These are phyloP conservation scores for Drechslerella coelobrocha DNA, from an alignment of 2,329 filamentous ascomycete genomes.

Conservation along the genomic window DNA sequence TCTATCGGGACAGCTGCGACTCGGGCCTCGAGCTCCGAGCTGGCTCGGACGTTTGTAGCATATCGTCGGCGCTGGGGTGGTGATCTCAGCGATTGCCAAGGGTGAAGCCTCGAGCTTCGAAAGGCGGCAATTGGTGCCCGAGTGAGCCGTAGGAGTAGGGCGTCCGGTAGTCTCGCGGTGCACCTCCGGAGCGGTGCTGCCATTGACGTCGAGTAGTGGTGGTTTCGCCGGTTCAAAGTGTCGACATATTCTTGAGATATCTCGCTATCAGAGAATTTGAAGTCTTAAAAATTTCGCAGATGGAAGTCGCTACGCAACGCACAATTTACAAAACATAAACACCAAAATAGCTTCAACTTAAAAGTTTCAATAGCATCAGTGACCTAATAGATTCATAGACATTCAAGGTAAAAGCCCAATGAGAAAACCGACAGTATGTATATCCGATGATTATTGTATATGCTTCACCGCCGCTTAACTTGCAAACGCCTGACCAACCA, in stretches of 20 bases:
- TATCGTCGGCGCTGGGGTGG: conserved; percentile 27
- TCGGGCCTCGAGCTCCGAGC: conserved; percentile 64
- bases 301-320: neutral
- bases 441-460: neutral
- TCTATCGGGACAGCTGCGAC: conserved; percentile 79
- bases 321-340: neutral
- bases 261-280: neutral
- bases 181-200: conserved; percentile 41
- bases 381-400: neutral
- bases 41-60: conserved; percentile 34
- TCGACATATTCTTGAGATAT: too few species aligned
- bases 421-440: neutral
- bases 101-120: too few species aligned
- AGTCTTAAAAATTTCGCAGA: neutral
- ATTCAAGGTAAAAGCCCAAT: neutral
- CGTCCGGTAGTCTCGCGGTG: conserved; percentile 31
- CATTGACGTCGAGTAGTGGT: conserved; percentile 15
- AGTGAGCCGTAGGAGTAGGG: conserved; percentile 26
- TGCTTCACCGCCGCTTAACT: neutral
- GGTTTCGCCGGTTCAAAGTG: too few species aligned
- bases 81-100: neutral
- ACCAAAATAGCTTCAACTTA: neutral
- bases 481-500: neutral
- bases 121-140: conserved; percentile 3
- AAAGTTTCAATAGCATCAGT: neutral